Conservation (phyloP, 164 flowering plant genomes). For the Annona cherimola region DNA sequence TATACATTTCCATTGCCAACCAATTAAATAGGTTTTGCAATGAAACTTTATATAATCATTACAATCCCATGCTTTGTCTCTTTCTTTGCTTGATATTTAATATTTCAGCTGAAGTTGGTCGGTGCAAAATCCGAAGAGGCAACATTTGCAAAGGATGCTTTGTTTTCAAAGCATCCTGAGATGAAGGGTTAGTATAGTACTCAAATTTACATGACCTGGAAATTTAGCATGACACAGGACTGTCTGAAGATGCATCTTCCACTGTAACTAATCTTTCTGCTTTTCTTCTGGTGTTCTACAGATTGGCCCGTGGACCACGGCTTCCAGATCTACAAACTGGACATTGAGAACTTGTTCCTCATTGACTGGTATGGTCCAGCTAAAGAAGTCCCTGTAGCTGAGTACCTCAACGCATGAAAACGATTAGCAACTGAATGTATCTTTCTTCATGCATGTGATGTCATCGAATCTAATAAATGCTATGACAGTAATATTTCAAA, state of each 20-base stretch:
- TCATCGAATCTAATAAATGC: too few species aligned
- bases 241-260: background rate
- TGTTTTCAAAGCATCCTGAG: slow-evolving; percentile 91
- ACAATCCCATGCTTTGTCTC: too few species aligned
- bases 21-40: too few species aligned
- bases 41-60: too few species aligned
- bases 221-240: background rate
- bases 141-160: slow-evolving; percentile 50
- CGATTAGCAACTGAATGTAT: too few species aligned
- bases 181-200: slow-evolving; percentile 55
- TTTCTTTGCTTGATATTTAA: too few species aligned
- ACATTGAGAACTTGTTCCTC: slow-evolving; percentile 68
- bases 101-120: slow-evolving; percentile 49
- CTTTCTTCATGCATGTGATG: too few species aligned
- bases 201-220: background rate
- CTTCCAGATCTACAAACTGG: slow-evolving; percentile 69
- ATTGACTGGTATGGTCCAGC: slow-evolving; percentile 87
- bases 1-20: too few species aligned
- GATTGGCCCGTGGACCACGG: slow-evolving; percentile 80
- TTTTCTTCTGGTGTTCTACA: slow-evolving; percentile 27
- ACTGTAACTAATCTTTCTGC: background rate
- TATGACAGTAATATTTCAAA: too few species aligned
- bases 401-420: slow-evolving; percentile 53
- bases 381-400: slow-evolving; percentile 63
- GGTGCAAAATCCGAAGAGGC: slow-evolving; percentile 50